Base-by-base conservation (phyloP, 768 basidiomycete species). In the Clitopilus passeckerianus region DNA sequence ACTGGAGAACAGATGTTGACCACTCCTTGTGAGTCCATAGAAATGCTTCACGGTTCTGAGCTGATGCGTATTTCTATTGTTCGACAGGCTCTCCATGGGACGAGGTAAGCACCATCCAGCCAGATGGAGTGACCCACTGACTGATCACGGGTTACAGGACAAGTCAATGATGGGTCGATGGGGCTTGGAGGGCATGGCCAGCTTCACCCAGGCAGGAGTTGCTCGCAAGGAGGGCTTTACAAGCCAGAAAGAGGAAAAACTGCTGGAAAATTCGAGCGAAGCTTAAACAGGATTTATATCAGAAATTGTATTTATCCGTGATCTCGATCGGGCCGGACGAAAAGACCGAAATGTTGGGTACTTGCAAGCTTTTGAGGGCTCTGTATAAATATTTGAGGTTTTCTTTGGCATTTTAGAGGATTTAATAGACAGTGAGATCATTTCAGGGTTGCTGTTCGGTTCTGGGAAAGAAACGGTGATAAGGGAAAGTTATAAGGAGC, bases 1-100 rank as follows among this genome's bases (percentile, higher is more conserved):
- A 98, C 96, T n/a, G 96, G 95, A 44, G 96, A 98, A 70, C 82
- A 88, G 65, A 98, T 98, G 96, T 73, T 98, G 64, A 98, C 96
- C 12, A 98, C 96, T 14, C 94, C 95, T 52, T 97, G 95, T 90
- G 67, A 76, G 91, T 80, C 33, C 27, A 35, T 58, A 30, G 59
- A 34, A 59, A 24, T 24, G 14, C 67, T 57, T 41, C 52, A 15
- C 54, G 5, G 16, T 22, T 30, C 53, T 30, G 59, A 57, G 57
- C 65, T 12, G 60, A 56, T 59, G n/a, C n/a, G n/a, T n/a, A 54
- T 56, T 34, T 58, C 57, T 52, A 37, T 33, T 43, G 37, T 59
- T 55, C 54, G 52, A 27, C 64, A 91, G 91, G 91, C 70, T 90
- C 91, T 9, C 91, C 93, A 44, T 98, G 95, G 96, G 94, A 97